Evolutionary conservation across 768 basidiomycete genomes (phyloP), one percentile per base, ranked within the genome.

Genomic region (Lactarius indigo): DNA sequence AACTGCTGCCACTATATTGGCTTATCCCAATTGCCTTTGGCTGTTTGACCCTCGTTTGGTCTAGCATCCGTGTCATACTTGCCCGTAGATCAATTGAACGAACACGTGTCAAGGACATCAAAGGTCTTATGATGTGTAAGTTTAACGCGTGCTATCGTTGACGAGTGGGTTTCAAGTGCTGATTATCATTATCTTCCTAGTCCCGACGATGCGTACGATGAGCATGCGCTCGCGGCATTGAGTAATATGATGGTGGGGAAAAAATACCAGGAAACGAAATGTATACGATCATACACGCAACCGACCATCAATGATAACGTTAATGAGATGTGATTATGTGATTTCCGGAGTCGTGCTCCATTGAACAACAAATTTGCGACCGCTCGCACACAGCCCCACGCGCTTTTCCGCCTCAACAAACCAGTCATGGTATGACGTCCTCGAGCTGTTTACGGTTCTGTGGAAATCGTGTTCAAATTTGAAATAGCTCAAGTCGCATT

Each of bases 71-170:
- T 4, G 87, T 89, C 28, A 54, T 88, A 23, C 64, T 89, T 41
- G 72, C 87, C 65, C 76, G 86, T 42, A 86, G 83, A 72, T 81
- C 82, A 20, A 76, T 87, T 28, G 83, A 86, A 71, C 79, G 81
- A 57, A 74, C 81, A 68, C 81, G 78, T 67, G 87, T 87, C 44
- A 86, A 85, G 71, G 85, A 87, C 74, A 87, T 89, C 70, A 83
- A 82, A 65, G 87, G 87, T 2, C 75, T 89, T 37, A 84, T 84
- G 85, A 88, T 89, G 88, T 87, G 87, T 88, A 79, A 70, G 87
- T 83, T 30, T 30, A 56, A 56, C n/a, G 17, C 44, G 6, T 54
- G 30, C 61, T 3, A 15, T 15, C 13, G 9, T 58, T 58, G 6
- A 15, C 23, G 5, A 2, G 26, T 15, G 18, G 30, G 42, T 8